phyloP scores from a whole-genome alignment of 2,329 filamentous ascomycete species.

The Scedosporium aurantiacum region DNA sequence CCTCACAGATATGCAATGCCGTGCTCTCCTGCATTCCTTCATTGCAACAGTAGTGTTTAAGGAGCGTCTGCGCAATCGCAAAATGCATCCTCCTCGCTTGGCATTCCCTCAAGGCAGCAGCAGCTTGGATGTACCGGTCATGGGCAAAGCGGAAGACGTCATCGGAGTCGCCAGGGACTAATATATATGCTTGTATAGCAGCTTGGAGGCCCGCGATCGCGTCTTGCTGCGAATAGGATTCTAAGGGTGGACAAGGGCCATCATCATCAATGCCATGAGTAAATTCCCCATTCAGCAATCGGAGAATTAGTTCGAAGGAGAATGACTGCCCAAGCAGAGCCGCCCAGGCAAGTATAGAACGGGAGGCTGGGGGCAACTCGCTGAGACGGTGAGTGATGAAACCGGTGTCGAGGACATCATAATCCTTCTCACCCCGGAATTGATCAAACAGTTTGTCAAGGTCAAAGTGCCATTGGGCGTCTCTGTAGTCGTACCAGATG shows the following conservation, averaged over 20 bases:
- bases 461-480: conserved; percentile 73
- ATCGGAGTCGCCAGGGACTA: conserved; percentile 73
- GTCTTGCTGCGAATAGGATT: conserved; percentile 50
- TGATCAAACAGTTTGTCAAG: conserved; percentile 77
- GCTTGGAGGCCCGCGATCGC: conserved; percentile 70
- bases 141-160: conserved; percentile 83
- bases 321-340: conserved; percentile 73
- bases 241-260: conserved; percentile 17
- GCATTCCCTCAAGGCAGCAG: conserved; percentile 57
- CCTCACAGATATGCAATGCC: conserved; percentile 71
- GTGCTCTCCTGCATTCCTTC: conserved; percentile 57
- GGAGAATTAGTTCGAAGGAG: conserved; percentile 70
- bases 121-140: conserved; percentile 73
- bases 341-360: conserved; percentile 76
- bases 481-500: conserved; percentile 82
- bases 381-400: conserved; percentile 71
- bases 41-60: conserved; percentile 57
- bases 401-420: conserved; percentile 67
- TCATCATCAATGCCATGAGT: conserved; percentile 43
- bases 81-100: conserved; percentile 78
- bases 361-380: conserved; percentile 63
- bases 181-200: conserved; percentile 67
- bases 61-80: conserved; percentile 69
- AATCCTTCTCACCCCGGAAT: conserved; percentile 68
- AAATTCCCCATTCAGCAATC: conserved; percentile 65